Evolutionary conservation across 768 basidiomycete species (phyloP).

Genomic region (Obba rivulosa): DNA sequence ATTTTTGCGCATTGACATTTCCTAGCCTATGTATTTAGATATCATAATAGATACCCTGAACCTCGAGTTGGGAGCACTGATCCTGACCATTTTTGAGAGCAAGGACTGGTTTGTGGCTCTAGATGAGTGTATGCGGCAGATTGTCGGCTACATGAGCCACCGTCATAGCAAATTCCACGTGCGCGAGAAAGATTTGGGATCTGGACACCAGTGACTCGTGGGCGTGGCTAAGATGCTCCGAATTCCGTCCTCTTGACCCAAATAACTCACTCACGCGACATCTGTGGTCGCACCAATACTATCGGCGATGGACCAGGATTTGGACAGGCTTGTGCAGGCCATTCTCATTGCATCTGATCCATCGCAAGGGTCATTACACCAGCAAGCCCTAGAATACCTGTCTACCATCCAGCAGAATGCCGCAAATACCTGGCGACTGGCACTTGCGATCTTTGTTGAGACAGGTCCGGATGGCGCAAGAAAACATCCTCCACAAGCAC

Average conservation of each 20-base stretch:
- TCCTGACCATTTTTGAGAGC: too few relatives aligned
- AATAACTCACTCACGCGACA: slow-evolving; percentile 6
- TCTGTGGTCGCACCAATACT: slow-evolving; percentile 13
- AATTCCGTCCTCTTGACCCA: background rate
- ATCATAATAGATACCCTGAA: too few relatives aligned
- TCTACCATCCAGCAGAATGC: slow-evolving; percentile 72
- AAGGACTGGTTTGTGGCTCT: too few relatives aligned
- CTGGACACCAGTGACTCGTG: background rate
- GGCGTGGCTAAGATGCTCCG: slow-evolving; percentile 1
- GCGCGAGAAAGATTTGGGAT: background rate
- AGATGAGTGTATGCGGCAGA: background rate
- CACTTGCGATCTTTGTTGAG: slow-evolving; percentile 69
- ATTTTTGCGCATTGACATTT: too few relatives aligned
- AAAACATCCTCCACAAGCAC: slow-evolving; percentile 65
- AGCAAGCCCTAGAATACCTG: slow-evolving; percentile 83
- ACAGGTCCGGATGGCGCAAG: slow-evolving; percentile 52
- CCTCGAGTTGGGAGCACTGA: too few relatives aligned
- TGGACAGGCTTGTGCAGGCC: slow-evolving; percentile 75
- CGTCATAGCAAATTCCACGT: background rate
- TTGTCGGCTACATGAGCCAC: background rate
- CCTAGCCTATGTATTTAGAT: too few relatives aligned
- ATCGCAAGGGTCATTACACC: slow-evolving; percentile 63
- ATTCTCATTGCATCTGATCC: slow-evolving; percentile 87
- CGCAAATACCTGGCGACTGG: slow-evolving; percentile 74
- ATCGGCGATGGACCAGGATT: slow-evolving; percentile 62